Percentiles rank a stretch among this genome's conserved stretches.
Evolutionary conservation across 1,139 yeast species (phyloP).

Genomic region (Candida sp.): DNA sequence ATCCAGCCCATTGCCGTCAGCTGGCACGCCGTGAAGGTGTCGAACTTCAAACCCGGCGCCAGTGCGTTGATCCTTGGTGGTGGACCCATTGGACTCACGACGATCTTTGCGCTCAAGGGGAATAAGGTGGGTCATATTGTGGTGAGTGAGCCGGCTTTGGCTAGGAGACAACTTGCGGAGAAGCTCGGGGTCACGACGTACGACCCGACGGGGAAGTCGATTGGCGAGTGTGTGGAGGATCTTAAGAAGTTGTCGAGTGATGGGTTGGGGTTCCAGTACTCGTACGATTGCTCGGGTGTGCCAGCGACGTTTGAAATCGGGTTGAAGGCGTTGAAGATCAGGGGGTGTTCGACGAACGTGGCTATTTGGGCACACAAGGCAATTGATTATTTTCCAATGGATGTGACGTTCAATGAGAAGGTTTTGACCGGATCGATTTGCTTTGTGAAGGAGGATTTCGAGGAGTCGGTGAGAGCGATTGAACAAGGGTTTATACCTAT

Average conservation of each 20-base stretch:
- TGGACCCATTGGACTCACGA: constrained; percentile 67
- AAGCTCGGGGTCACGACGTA: constrained; percentile 52
- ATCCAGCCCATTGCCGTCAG: constrained; percentile 50
- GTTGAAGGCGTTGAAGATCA: constrained; percentile 52
- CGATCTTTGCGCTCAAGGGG: constrained; percentile 60
- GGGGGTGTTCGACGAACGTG: constrained; percentile 66
- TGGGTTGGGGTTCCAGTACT: constrained; percentile 58
- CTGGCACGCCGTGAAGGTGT: constrained; percentile 50
- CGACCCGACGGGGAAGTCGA: constrained; percentile 39
- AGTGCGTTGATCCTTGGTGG: constrained; percentile 62
- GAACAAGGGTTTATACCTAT: constrained; percentile 29
- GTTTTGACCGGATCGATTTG: constrained; percentile 46
- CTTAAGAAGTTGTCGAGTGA: constrained; percentile 44
- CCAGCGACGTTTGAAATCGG: constrained; percentile 57
- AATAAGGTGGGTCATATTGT: constrained; percentile 56
- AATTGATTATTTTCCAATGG: constrained; percentile 37
- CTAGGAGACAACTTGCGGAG: constrained; percentile 56
- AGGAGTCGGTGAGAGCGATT: constrained; percentile 34
- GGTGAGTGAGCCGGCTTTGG: constrained; percentile 62
- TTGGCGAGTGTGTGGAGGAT: constrained; percentile 32
- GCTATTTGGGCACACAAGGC: constrained; percentile 50
- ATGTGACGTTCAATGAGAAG: constrained; percentile 39
- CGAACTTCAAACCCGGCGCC: constrained; percentile 44
- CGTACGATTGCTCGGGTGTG: constrained; percentile 68
- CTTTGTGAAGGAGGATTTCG: constrained; percentile 40